Conservation (phyloP, 345 rosid genomes). For the Salix udensis region DNA sequence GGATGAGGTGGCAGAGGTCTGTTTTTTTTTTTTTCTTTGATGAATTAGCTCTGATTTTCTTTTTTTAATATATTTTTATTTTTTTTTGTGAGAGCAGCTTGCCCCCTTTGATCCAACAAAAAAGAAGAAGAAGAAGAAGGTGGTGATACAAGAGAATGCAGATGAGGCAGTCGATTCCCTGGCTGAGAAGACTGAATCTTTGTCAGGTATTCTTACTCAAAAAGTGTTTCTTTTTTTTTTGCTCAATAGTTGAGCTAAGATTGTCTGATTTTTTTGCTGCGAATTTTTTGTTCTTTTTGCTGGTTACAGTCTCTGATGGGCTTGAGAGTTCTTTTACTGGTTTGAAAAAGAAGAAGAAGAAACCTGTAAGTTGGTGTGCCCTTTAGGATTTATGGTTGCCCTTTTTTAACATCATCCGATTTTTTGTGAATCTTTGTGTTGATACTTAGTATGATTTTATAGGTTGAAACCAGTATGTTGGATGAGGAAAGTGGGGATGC, state of each 20-base stretch:
- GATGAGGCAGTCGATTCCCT: constrained; percentile 65
- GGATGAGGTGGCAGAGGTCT: constrained; percentile 58
- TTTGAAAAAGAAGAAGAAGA: constrained; percentile 94
- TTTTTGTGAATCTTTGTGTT: neutral
- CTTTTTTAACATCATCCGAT: neutral
- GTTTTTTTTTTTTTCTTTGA: neutral
- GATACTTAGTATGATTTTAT: constrained; percentile 16
- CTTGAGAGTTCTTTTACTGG: constrained; percentile 71
- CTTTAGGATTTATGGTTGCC: neutral
- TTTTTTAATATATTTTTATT: no score
- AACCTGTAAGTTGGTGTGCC: constrained; percentile 53
- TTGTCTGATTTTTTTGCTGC: neutral
- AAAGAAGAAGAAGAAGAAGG: constrained; percentile 96
- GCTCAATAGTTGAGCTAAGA: neutral
- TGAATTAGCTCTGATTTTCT: no score
- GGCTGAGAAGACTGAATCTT: constrained; percentile 65
- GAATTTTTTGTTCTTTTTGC: neutral
- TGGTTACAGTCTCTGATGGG: constrained; percentile 66
- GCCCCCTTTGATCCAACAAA: constrained; percentile 88
- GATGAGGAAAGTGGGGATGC: constrained; percentile 60
- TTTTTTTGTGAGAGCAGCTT: constrained; percentile 34
- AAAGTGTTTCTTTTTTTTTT: neutral
- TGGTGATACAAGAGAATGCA: constrained; percentile 49
- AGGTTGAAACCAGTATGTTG: constrained; percentile 68
- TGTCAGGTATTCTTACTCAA: constrained; percentile 41